phyloP scores from a whole-genome alignment of 441 rosid genomes.

The Eutrema salsugineum region DNA sequence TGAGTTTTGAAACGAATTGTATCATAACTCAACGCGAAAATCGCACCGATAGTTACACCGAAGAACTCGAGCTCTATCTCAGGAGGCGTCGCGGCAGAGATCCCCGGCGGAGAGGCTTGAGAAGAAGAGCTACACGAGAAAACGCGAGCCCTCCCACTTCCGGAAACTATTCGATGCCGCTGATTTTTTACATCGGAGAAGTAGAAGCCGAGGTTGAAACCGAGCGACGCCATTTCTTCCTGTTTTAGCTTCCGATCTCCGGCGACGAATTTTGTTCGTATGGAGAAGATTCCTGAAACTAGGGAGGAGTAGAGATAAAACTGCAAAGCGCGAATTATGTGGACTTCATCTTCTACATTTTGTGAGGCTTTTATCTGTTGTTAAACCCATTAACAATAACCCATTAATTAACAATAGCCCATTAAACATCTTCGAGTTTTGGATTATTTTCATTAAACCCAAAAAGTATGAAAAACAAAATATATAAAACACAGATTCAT shows the following conservation, averaged over 20 bases:
- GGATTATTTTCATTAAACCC: background rate
- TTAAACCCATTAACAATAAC: slow-evolving; percentile 14
- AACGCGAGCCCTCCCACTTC: slow-evolving; percentile 13
- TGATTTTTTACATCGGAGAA: slow-evolving; percentile 4
- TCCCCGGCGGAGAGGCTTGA: slow-evolving; percentile 13
- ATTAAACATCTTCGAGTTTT: background rate
- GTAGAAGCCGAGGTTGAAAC: slow-evolving; percentile 29
- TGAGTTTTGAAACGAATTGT: background rate
- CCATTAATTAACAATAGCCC: slow-evolving; percentile 22
- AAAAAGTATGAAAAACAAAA: no score
- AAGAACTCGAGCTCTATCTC: slow-evolving; percentile 75
- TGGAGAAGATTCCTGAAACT: background rate
- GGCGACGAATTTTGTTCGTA: background rate
- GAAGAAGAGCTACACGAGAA: slow-evolving; percentile 23
- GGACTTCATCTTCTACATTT: slow-evolving; percentile 1
- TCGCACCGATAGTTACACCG: slow-evolving; percentile 40
- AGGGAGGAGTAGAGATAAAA: background rate
- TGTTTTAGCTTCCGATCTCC: slow-evolving; percentile 12
- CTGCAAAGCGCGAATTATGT: background rate
- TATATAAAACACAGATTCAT: background rate
- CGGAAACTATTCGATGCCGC: background rate
- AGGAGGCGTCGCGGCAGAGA: slow-evolving; percentile 35
- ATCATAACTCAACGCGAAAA: background rate
- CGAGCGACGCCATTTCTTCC: slow-evolving; percentile 43
- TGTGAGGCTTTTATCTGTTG: slow-evolving; percentile 11